These are phyloP conservation scores for Xylaria sp. DNA, from an alignment of 2,329 filamentous ascomycete species.

Conservation along the genomic window DNA sequence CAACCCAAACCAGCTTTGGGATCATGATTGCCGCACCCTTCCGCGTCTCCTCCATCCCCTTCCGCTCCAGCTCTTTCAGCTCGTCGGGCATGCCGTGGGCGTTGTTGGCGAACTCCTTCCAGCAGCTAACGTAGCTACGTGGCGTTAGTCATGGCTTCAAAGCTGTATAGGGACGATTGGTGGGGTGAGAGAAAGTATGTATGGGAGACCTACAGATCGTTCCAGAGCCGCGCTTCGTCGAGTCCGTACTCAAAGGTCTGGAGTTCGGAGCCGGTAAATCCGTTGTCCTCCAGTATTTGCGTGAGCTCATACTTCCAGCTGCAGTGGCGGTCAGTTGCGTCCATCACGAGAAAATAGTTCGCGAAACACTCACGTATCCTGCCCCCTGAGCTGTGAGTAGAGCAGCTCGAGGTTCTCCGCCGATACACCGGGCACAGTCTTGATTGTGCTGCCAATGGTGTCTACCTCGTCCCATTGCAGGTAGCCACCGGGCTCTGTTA, in stretches of 20 bases:
- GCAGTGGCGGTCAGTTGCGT: too few species aligned
- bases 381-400: neutral
- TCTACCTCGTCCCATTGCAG: conserved; percentile 23
- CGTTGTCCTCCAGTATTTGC: conserved; percentile 5
- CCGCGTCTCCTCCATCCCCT: neutral
- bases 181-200: neutral
- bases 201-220: conserved; percentile 14
- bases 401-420: conserved; percentile 1
- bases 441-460: conserved; percentile 4
- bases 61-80: neutral
- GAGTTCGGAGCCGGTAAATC: neutral
- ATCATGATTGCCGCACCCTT: neutral
- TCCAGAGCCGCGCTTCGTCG: conserved; percentile 13
- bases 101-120: neutral
- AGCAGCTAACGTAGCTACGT: neutral
- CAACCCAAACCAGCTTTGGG: too few species aligned
- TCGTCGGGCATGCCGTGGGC: neutral
- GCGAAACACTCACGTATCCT: conserved; percentile 1
- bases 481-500: conserved; percentile 18
- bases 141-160: neutral
- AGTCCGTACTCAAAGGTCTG: conserved; percentile 13
- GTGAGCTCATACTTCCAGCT: neutral
- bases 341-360: too few species aligned
- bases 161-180: neutral
- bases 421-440: conserved; percentile 10